Base-by-base conservation (phyloP, 164 flowering plant species). In the Nymphaea thermarum region DNA sequence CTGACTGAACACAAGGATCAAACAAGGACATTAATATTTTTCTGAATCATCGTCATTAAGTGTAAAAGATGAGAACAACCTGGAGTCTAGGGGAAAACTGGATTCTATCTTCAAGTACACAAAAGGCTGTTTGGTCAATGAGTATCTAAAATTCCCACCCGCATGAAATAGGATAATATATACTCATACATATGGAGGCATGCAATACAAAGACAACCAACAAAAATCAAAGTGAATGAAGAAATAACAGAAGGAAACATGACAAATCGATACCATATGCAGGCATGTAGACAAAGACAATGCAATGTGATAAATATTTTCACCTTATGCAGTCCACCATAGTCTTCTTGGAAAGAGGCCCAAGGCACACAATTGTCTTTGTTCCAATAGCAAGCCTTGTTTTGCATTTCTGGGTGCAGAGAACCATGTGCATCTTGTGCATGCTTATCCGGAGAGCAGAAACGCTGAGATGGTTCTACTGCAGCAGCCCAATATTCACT, bases 321-420 rank as follows among this genome's bases (percentile, higher is more conserved):
- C 57, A 84, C 90, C 86, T 82, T 70, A 44, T 72, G 77, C 65
- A 65, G 77, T 71, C 68, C 77, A 42, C 65, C 62, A 67, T 78
- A 78, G 69, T 67, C 74, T 42, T 70, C 70, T 63, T 42, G 66
- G 41, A 71, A 68, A n/a, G 79, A 53, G 15, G 80, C 62, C 64
- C 72, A 53, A 47, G 78, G 66, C 2, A 66, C n/a, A 64, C 60
- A 69, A 44, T 72, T 17, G 43, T 63, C 71, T 65, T 72, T 76
- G 67, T 51, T 44, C 67, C 66, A 76, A 6, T 77, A 72, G 18
- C 75, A 73, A 62, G 78, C 63, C 16, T 53, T 71, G 66, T 45
- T 66, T 70, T 66, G 74, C 70, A 62, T 75, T 57, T 72, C 82
- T 0, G 82, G 75, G 65, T 65, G 70, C 6, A 80, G 57, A 15